Percentiles rank a stretch among this genome's conserved stretches.
phyloP scores from a whole-genome alignment of 805 yeast genomes.

The Ascoidea asiatica region DNA sequence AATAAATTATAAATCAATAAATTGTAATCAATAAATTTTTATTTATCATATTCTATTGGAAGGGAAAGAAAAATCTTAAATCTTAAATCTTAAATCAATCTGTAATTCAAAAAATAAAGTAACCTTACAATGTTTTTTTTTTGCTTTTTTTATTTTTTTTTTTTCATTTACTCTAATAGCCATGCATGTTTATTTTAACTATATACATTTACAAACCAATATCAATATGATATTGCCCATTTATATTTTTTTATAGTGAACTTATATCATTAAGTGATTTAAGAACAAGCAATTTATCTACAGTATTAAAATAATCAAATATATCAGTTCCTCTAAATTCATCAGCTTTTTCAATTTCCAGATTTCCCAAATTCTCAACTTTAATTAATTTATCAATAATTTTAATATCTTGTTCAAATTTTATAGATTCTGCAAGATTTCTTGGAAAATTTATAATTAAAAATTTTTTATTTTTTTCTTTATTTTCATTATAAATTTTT shows the following conservation, averaged over 20 bases:
- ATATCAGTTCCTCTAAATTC: slow-evolving; percentile 1
- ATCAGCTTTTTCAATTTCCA: too few species aligned
- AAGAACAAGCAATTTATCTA: slow-evolving; percentile 4
- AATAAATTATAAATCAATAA: neutral
- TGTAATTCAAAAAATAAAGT: neutral
- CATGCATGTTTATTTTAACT: neutral
- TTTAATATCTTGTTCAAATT: slow-evolving; percentile 9
- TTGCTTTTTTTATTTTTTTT: neutral
- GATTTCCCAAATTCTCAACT: neutral
- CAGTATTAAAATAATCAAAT: slow-evolving; percentile 7
- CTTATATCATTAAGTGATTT: slow-evolving; percentile 1
- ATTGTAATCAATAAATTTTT: neutral
- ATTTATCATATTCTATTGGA: neutral
- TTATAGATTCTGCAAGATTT: slow-evolving; percentile 7
- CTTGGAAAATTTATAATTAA: slow-evolving; percentile 6
- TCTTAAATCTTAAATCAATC: neutral
- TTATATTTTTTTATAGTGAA: neutral
- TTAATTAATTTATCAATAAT: slow-evolving; percentile 4
- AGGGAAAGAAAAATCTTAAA: neutral
- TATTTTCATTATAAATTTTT: neutral
- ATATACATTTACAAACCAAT: neutral
- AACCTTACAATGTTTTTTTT: neutral
- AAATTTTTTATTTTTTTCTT: neutral
- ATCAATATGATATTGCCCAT: neutral
- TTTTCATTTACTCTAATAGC: neutral